A percentile compares a stretch with the other conserved stretches of the same genome.
Evolutionary conservation across 768 basidiomycete genomes (phyloP).

Genomic region (Termitomyces eurrhizus): DNA sequence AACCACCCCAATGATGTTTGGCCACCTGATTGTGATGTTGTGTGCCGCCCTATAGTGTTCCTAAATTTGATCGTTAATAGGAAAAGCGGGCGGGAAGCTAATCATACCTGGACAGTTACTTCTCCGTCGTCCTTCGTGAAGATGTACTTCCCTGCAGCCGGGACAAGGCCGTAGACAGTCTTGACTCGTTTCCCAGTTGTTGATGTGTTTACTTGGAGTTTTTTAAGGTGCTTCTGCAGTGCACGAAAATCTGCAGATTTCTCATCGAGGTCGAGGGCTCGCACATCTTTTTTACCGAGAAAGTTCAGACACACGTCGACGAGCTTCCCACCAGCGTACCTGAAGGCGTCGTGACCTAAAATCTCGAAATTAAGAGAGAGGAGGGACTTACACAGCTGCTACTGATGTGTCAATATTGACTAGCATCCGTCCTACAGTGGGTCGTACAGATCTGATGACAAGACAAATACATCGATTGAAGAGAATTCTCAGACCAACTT

Average conservation of each 20-base stretch:
- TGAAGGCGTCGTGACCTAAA: constrained; percentile 6
- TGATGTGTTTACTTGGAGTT: constrained; percentile 27
- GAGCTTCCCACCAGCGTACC: constrained; percentile 27
- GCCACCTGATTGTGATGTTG: constrained; percentile 27
- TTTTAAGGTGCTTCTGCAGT: constrained; percentile 36
- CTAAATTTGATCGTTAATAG: constrained; percentile 24
- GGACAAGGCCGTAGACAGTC: constrained; percentile 33
- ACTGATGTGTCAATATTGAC: constrained; percentile 46
- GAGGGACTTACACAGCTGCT: constrained; percentile 38
- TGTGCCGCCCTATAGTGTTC: constrained; percentile 35
- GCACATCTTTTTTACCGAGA: constrained; percentile 19
- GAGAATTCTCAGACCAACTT: neutral
- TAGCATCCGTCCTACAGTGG: constrained; percentile 32
- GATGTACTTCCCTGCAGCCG: constrained; percentile 30
- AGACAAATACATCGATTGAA: neutral
- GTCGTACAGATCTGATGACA: constrained; percentile 36
- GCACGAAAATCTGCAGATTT: constrained; percentile 21
- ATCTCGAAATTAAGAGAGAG: neutral
- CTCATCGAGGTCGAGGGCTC: constrained; percentile 25
- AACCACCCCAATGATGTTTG: constrained; percentile 35
- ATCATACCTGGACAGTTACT: constrained; percentile 36
- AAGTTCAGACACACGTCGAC: constrained; percentile 30
- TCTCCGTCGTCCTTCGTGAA: constrained; percentile 36
- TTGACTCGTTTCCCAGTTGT: constrained; percentile 22
- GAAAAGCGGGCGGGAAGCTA: neutral